Base-by-base conservation (phyloP, 139 green algal genomes). In the Coccomyxa sp. region DNA sequence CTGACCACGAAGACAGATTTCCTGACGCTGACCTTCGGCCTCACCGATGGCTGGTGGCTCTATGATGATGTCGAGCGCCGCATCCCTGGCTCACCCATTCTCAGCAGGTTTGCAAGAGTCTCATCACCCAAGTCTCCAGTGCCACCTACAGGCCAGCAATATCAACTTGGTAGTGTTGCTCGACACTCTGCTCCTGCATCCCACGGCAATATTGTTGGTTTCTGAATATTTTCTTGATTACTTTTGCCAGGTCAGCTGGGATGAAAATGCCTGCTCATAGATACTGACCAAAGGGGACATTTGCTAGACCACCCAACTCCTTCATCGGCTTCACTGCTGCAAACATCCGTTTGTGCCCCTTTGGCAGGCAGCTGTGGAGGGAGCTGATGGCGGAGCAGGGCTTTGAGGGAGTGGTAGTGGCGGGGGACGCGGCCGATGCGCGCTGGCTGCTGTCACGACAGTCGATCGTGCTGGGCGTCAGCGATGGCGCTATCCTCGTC, bases 11-110 rank as follows among this genome's bases (percentile, higher is more conserved):
- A 77, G 60, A 82, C 79, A 17, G 79, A 82, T 9, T 82, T 82
- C 31, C 79, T 82, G 60, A 82, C 79, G 60, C 79, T 82, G 30
- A 82, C 79, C 23, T 82, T 82, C 14, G 79, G 79, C 60, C 79
- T 82, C 28, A 82, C 79, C 11, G 79, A 77, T 59, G 79, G 79
- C 79, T 82, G 79, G 79, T 82, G 79, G 79, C 79, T 82, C 59
- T 82, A 63, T 32, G 79, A 82, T 30, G 79, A 82, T 13, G 60
- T 18, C 10, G 0, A 28, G 28, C 58, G 59, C 15, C 79, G 79
- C 79, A 82, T 82, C 60, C 79, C 79, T 1, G 79, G 79, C 60
- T 74, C 79, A 0, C 79, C 79, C 4, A n/a, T 82, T 11, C 59
- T 82, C 28, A 82, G 79, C 79, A 82, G 79, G 79, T 63, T 0